Evolutionary conservation across 805 yeast genomes (phyloP).

Genomic region (Lipomyces chichibuensis): DNA sequence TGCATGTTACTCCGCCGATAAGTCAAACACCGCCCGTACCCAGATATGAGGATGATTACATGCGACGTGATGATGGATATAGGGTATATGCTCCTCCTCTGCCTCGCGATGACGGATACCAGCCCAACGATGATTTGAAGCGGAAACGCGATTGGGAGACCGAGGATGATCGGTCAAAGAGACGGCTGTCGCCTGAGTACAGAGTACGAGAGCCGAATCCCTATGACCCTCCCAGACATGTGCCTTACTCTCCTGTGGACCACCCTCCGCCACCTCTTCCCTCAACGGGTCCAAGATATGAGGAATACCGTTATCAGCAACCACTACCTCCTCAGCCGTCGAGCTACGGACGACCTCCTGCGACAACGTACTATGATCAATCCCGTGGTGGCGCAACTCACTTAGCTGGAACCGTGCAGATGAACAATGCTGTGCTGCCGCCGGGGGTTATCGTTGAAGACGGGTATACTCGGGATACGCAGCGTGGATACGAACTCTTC

Average conservation of each 20-base stretch:
- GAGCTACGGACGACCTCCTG: conserved; percentile 4
- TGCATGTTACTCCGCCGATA: conserved; percentile 6
- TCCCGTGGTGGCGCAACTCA: background rate
- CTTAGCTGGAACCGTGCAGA: conserved; percentile 2
- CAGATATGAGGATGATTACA: conserved; percentile 2
- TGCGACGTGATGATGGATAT: conserved; percentile 1
- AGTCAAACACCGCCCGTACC: background rate
- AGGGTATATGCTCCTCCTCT: conserved; percentile 1
- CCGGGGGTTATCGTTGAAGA: conserved; percentile 16
- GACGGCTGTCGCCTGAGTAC: conserved; percentile 1
- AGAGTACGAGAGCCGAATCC: background rate
- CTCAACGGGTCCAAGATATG: background rate
- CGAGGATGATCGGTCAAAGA: background rate
- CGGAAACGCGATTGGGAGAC: conserved; percentile 13
- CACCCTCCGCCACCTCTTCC: background rate
- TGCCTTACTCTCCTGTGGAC: background rate
- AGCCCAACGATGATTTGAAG: conserved; percentile 15
- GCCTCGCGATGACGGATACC: conserved; percentile 6
- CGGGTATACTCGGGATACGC: conserved; percentile 28
- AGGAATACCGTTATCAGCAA: background rate
- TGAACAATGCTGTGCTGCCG: conserved; percentile 16
- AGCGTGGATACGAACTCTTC: conserved; percentile 31
- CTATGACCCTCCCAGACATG: background rate
- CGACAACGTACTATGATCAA: background rate
- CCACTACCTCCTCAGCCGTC: background rate